phyloP scores from a whole-genome alignment of 331 rosid genomes.

The Ulmus americana region DNA sequence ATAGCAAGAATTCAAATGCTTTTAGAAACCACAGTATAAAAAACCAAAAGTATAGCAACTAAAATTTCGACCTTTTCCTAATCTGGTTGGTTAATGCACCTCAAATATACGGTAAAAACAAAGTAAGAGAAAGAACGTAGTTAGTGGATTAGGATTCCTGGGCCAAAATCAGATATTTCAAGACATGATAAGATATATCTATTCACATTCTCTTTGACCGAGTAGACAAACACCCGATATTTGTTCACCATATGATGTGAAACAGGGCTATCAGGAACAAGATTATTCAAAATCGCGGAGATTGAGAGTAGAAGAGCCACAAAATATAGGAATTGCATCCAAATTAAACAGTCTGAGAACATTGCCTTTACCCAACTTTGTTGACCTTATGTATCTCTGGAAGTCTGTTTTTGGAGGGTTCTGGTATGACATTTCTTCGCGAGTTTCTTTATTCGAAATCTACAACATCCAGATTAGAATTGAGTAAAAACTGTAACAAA shows the following conservation, averaged over 20 bases:
- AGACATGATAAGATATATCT: not conserved
- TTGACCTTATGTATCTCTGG: constrained; percentile 76
- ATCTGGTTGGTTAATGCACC: not conserved
- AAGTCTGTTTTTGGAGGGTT: constrained; percentile 82
- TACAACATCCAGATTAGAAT: constrained; percentile 30
- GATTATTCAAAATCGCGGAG: not conserved
- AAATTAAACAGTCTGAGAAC: not conserved
- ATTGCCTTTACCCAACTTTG: constrained; percentile 55
- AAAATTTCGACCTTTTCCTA: not conserved
- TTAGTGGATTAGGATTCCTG: not conserved
- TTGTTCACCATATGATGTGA: not conserved
- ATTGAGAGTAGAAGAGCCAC: not conserved
- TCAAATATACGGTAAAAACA: not conserved
- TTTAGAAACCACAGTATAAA: not conserved
- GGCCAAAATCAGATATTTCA: not conserved
- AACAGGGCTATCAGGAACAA: not conserved
- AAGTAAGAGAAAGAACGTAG: not conserved
- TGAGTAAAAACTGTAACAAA: constrained; percentile 5
- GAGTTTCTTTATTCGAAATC: constrained; percentile 51
- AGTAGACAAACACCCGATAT: not conserved
- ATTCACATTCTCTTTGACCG: not conserved
- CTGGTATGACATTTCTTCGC: constrained; percentile 53
- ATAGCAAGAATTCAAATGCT: not conserved
- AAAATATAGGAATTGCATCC: not conserved
- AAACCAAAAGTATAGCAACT: not conserved